Percentiles rank a stretch among this genome's conserved stretches.
Evolutionary conservation across 805 yeast species (phyloP).

Genomic region (Maudiozyma serrabonitensis): DNA sequence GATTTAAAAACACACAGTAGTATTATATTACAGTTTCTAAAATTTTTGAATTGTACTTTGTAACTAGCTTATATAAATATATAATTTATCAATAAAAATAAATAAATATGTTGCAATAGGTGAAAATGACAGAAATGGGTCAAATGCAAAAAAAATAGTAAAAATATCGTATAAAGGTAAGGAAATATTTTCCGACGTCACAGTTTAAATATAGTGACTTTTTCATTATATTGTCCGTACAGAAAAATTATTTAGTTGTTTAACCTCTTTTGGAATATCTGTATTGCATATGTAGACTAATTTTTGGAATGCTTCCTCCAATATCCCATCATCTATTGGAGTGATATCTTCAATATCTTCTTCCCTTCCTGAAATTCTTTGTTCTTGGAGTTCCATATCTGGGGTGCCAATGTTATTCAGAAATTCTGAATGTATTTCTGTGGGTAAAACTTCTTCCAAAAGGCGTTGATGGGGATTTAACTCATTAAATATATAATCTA

Average conservation of each 20-base stretch:
- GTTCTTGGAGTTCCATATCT: background rate
- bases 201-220: background rate
- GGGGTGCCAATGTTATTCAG: background rate
- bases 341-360: background rate
- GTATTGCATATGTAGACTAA: background rate
- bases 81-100: too few species aligned
- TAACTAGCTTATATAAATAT: too few species aligned
- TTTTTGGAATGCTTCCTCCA: background rate
- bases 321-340: background rate
- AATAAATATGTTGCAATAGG: too few species aligned
- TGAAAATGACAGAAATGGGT: too few species aligned
- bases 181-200: background rate
- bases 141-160: background rate
- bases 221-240: background rate
- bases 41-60: too few species aligned
- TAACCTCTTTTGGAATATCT: background rate
- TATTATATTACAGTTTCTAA: too few species aligned
- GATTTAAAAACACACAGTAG: too few species aligned
- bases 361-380: background rate
- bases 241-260: background rate
- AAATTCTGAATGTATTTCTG: background rate
- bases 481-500: conserved; percentile 3
- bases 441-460: background rate
- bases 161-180: background rate
- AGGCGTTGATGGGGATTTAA: background rate